Evolutionary conservation across 805 yeast genomes (phyloP).

Genomic region (Candida odintsovae): DNA sequence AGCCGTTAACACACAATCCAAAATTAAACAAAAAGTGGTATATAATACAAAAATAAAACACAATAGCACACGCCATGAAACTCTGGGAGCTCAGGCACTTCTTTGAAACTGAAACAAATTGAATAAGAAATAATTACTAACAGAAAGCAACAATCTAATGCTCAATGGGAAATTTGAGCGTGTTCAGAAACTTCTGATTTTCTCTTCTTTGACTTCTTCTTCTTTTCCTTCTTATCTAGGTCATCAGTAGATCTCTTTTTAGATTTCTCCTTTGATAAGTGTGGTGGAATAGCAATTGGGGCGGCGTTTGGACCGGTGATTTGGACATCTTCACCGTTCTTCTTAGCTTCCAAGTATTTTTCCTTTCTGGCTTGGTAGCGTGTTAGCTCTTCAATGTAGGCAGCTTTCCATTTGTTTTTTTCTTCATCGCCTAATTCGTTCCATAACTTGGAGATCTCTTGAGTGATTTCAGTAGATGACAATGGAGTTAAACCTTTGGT

Average conservation of each 20-base stretch:
- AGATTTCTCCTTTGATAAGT: slow-evolving; percentile 25
- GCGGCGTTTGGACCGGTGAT: slow-evolving; percentile 30
- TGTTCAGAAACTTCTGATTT: slow-evolving; percentile 12
- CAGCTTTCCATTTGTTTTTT: slow-evolving; percentile 65
- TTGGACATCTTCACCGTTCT: slow-evolving; percentile 28
- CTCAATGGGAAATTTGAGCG: background rate
- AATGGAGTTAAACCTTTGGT: slow-evolving; percentile 54
- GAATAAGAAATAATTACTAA: background rate
- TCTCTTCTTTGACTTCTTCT: slow-evolving; percentile 49
- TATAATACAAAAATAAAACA: background rate
- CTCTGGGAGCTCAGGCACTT: background rate
- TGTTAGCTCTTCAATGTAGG: slow-evolving; percentile 38
- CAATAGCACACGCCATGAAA: background rate
- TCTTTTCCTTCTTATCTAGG: slow-evolving; percentile 41
- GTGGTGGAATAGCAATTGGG: slow-evolving; percentile 35
- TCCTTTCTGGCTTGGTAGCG: slow-evolving; percentile 41
- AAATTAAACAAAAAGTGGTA: background rate
- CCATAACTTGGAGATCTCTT: slow-evolving; percentile 78
- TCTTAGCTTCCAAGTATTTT: slow-evolving; percentile 40
- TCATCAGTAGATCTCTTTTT: slow-evolving; percentile 32
- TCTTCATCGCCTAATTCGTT: slow-evolving; percentile 61
- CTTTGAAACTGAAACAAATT: background rate
- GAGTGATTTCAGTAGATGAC: slow-evolving; percentile 72
- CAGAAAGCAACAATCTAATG: background rate
- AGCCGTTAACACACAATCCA: background rate